Conservation (phyloP, 305 asterid genomes). For the Coffea humblotiana region DNA sequence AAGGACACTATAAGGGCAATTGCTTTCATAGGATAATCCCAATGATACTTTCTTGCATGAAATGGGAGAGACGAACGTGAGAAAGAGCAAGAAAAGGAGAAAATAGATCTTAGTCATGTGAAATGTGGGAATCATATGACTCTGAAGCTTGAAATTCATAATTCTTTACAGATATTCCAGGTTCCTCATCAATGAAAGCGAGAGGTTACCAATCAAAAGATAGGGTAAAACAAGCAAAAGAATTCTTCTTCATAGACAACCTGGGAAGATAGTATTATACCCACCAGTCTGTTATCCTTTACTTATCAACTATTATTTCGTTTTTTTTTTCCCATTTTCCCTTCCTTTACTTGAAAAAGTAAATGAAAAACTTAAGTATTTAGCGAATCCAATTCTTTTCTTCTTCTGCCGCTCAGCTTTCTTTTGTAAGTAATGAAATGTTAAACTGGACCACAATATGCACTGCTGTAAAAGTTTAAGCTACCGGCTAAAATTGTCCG, state of each 20-base stretch:
- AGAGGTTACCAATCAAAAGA: neutral
- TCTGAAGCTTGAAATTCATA: neutral
- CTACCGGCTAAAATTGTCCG: neutral
- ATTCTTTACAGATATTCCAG: neutral
- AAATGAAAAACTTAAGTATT: neutral
- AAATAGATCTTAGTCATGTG: conserved; percentile 9
- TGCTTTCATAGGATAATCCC: conserved; percentile 45
- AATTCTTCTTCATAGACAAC: neutral
- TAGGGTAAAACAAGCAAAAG: neutral
- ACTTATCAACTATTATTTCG: neutral
- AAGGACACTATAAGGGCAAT: conserved; percentile 43
- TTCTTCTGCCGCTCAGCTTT: neutral
- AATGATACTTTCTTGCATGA: conserved; percentile 36
- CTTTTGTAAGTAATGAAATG: neutral
- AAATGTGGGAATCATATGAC: conserved; percentile 24
- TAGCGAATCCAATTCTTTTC: neutral
- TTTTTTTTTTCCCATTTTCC: neutral
- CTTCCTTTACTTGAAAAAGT: neutral
- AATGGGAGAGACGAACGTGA: conserved; percentile 25
- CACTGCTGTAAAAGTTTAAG: neutral
- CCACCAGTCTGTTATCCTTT: neutral
- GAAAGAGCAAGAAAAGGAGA: conserved; percentile 24
- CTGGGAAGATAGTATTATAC: neutral
- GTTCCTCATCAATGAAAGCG: neutral
- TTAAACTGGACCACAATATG: neutral